Percentiles rank a stretch among this genome's conserved stretches.
Evolutionary conservation across 2,329 filamentous ascomycete species (phyloP).

Genomic region (Colletotrichum australisinense): DNA sequence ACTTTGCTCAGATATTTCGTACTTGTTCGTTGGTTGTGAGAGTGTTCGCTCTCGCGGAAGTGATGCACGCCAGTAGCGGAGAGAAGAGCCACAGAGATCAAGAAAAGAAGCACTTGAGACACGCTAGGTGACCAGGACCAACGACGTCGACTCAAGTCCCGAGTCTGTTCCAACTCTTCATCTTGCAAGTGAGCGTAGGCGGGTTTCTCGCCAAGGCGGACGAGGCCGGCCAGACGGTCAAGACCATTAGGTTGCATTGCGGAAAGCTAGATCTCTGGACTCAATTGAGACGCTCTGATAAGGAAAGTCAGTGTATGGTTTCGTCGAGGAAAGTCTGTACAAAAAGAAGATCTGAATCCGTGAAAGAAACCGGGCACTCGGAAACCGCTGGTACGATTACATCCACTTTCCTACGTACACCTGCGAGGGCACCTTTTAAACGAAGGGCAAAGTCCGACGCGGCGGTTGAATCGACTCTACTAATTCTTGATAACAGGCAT

Average conservation of each 20-base stretch:
- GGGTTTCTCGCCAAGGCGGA: background rate
- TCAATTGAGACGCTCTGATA: fast-evolving
- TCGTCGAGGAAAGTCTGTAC: background rate
- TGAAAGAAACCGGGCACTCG: background rate
- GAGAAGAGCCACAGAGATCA: background rate
- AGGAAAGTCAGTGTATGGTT: background rate
- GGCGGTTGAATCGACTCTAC: background rate
- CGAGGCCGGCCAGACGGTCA: background rate
- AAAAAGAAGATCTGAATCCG: too few species aligned
- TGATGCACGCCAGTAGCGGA: background rate
- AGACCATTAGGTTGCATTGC: background rate
- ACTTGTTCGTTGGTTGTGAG: background rate
- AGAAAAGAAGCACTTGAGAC: background rate
- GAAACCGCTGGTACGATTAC: background rate
- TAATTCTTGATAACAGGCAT: background rate
- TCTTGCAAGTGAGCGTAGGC: background rate
- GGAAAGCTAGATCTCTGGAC: background rate
- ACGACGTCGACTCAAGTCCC: background rate
- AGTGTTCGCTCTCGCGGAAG: background rate
- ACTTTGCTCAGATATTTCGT: too few species aligned
- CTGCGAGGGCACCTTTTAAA: background rate
- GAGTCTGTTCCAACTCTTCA: background rate
- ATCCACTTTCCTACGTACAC: background rate
- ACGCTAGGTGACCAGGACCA: background rate
- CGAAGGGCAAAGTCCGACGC: background rate